Evolutionary conservation across 176 grass and related monocot genomes (phyloP), one percentile per base, ranked within the genome.

Genomic region (Musa acuminata): DNA sequence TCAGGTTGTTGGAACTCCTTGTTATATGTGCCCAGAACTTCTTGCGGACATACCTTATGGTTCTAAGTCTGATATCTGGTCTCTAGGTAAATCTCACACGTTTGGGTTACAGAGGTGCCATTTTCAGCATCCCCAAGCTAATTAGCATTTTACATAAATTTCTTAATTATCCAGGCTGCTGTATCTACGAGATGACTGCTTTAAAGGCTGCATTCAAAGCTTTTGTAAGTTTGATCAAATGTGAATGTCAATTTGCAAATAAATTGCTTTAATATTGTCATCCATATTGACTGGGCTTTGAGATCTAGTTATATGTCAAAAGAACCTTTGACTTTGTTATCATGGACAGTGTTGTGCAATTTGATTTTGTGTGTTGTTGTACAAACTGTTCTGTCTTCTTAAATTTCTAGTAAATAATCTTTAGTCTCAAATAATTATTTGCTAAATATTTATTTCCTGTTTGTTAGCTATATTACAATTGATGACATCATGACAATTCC

Each of bases 21-120:
- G 89, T 80, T 96, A 96, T 70, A 96, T 96, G 93, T 96, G 93
- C 79, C 93, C 89, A 62, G 93, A 96, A 78, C 87, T 96, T 81
- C 87, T 96, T 67, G 93, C 93, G 68, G 93, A 96, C 85, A 92
- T 96, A 88, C 93, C 93, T 52, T 96, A 96, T 82, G 93, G 93
- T 75, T 84, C 89, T 53, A 96, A 96, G 27, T 96, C 93, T 0
- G 93, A 96, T 78, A 88, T 96, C 67, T 96, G 93, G 93, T 96
- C 93, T 83, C 81, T 96, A 84, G 93, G 93, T 92, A 80, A 82
- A n/a, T 53, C 66, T 72, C 11, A 23, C 70, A 14, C 21, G 57
- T 4, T 19, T 19, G 1, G 17, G 14, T 52, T 21, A 8, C 16
- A 74, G 63, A 74, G 1, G 12, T 69, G 13, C 20, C 76, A 73